Base-by-base conservation (phyloP, 108 stramenopile genomes). In the Cyclotella sp. region DNA sequence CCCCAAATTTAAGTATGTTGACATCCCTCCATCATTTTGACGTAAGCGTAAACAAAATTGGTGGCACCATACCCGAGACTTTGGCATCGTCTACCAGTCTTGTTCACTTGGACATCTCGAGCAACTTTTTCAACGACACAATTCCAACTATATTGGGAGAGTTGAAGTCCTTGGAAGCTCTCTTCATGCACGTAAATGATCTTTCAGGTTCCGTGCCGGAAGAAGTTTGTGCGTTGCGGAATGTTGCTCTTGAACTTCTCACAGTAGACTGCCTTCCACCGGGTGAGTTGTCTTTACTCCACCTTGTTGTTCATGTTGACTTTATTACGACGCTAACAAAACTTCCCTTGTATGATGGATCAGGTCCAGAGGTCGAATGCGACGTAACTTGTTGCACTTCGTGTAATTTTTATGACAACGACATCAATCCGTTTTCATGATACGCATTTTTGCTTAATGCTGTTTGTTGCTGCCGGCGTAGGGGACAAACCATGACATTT, bases 141-240 rank as follows among this genome's bases (percentile, higher is more conserved):
- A 85, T 91, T 46, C 91, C 91, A 43, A 58, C 53, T 9, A 53
- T 84, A 42, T 40, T 67, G 5, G 81, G 76, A 0, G 64, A 71
- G 40, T 72, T 86, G 28, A 77, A 73, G 14, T 57, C 54, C 13
- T 58, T 87, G 9, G n/a, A 79, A 40, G 40, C 84, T 14, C 57
- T 91, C 24, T 78, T 79, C 30, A 73, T 91, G 61, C 86, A 91
- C 62, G 45, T 60, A 15, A 91, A 91, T 54, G 45, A 73, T 47
- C 70, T 91, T 12, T 69, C 58, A 12, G 91, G 91, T 55, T 66
- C 64, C 14, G 74, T 91, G 53, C 90, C 90, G 24, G 46, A 45
- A 19, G 65, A 51, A 54, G 45, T 66, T 28, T 86, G 82, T 59
- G 60, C 63, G 14, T 63, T 80, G 3, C 66, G 79, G 26, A 18